phyloP scores from a whole-genome alignment of 306 rosid genomes.

The Casuarina glauca region DNA sequence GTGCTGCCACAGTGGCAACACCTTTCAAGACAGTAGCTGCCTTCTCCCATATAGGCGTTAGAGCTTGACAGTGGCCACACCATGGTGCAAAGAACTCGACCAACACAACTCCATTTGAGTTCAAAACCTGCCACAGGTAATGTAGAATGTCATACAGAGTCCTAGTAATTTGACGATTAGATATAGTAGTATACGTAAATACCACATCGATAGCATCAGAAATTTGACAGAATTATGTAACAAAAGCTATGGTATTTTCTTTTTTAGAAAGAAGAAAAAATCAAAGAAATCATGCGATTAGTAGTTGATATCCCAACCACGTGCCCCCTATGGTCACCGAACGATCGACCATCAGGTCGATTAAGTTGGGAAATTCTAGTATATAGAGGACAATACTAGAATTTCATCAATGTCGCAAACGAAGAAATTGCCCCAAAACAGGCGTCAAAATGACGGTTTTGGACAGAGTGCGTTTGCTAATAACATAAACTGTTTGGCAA shows the following conservation, averaged over 20 bases:
- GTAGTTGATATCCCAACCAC: conserved; percentile 38
- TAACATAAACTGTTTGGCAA: not conserved
- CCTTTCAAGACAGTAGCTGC: conserved; percentile 90
- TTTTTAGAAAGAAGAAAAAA: not conserved
- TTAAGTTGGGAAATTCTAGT: conserved; percentile 24
- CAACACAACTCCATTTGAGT: conserved; percentile 86
- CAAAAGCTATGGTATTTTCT: not conserved
- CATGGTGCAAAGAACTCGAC: conserved; percentile 99
- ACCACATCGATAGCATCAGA: not conserved
- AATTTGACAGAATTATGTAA: not conserved
- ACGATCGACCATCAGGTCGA: conserved; percentile 27
- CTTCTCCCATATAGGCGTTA: conserved; percentile 94
- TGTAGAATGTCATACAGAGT: not conserved
- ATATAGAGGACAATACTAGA: conserved; percentile 9
- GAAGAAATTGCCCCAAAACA: conserved; percentile 86
- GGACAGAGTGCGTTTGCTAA: conserved; percentile 91
- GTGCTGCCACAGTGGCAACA: conserved; percentile 89
- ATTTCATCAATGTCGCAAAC: conserved; percentile 46
- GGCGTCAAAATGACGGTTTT: conserved; percentile 34
- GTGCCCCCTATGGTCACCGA: conserved; percentile 32
- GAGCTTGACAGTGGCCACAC: conserved; percentile 99
- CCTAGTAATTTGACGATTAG: not conserved
- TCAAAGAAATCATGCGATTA: not conserved
- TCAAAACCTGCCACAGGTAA: conserved; percentile 64
- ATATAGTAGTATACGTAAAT: no score